Evolutionary conservation across 108 stramenopile genomes (phyloP).

Genomic region (Conticribra guillardii): DNA sequence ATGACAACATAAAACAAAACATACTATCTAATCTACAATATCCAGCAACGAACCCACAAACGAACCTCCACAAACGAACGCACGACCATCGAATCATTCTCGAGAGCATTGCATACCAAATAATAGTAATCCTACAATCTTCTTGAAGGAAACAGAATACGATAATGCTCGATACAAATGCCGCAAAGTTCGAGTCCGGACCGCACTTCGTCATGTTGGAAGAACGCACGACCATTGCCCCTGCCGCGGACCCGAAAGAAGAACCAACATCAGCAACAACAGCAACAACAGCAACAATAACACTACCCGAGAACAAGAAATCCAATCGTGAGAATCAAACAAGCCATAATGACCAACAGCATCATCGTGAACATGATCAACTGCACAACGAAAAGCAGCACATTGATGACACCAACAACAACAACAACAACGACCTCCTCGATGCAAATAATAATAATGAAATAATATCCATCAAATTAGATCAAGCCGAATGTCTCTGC

Average conservation of each 20-base stretch:
- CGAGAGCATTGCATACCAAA: no score
- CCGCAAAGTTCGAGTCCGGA: not conserved
- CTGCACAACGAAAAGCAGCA: no score
- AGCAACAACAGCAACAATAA: not conserved
- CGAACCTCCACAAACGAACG: no score
- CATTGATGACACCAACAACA: not conserved
- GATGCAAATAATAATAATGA: not conserved
- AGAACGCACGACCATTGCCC: not conserved
- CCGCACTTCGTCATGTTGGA: not conserved
- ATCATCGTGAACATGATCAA: no score
- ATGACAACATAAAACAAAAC: no score
- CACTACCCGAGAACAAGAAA: not conserved
- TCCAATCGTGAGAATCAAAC: not conserved
- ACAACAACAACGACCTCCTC: not conserved
- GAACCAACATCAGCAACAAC: not conserved
- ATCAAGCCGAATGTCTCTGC: constrained; percentile 25
- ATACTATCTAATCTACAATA: no score
- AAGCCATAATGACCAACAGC: no score
- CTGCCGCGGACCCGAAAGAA: not conserved
- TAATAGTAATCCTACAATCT: no score
- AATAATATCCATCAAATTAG: constrained; percentile 10
- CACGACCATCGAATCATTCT: no score
- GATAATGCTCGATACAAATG: not conserved
- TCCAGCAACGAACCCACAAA: no score
- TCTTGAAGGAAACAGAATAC: no score